Base-by-base conservation (phyloP, 2,329 filamentous ascomycete species). In the Neodidymelliopsis sp. region DNA sequence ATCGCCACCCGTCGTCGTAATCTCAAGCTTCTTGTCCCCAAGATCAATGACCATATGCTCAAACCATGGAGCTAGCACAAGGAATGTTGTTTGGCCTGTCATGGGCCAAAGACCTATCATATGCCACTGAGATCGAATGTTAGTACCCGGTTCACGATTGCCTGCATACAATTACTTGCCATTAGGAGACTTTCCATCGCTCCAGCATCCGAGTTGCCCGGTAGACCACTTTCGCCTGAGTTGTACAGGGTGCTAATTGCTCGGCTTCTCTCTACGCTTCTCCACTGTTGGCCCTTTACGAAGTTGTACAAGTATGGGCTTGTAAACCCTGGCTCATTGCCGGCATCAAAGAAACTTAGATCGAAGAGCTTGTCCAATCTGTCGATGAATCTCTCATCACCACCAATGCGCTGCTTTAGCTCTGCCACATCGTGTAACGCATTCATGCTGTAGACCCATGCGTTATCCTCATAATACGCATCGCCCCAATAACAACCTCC, bases 271-370 rank as follows among this genome's bases (percentile, higher is more conserved):
- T 79, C 65, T 13, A 89, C 85, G 3, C 79, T 80, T 22, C 84
- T 78, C 59, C 85, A 81, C 60, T 87, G 86, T 34, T 82, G 79
- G 49, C 81, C 80, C 12, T 38, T 37, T 44, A 82, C 81, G 66
- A 82, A 90, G 70, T 87, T 84, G 76, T 86, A 90, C 3, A 90
- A 77, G 67, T 86, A 90, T 0, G 86, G 86, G 0, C 82, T 81
- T 1, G 81, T 82, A 72, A 89, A 89, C 66, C 78, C 79, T 16
- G 86, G 86, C 69, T 89, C 84, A 65, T 88, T 88, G 11, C 84
- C 85, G 0, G 84, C 81, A 67, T 89, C 83, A 68, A 87, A 88
- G 18, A 89, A 80, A 1, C 56, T 51, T 7, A 70, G 29, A 40
- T 77, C 75, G 67, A 88, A 88, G 43, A 87, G 79, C 56, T 78